Base-by-base conservation (phyloP, 1,284 basidiomycete species). In the Ustilago cynodontis region DNA sequence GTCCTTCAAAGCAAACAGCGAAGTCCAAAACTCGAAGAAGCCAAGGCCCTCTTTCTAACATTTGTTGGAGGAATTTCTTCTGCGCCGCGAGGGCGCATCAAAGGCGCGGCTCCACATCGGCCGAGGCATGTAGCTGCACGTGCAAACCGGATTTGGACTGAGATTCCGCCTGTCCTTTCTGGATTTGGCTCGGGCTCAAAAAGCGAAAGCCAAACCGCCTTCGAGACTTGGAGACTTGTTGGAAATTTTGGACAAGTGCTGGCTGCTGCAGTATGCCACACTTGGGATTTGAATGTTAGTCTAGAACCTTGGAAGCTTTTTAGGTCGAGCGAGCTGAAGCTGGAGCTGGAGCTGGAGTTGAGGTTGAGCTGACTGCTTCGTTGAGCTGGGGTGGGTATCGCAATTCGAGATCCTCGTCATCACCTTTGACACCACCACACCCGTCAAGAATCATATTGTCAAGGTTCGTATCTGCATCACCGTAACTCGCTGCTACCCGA, bases 361-460 rank as follows among this genome's bases (percentile, higher is more conserved):
- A 20, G 31, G 20, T 22, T 28, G 43, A 57, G 47, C n/a, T 39
- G 54, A 11, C 13, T 16, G 20, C 20, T n/a, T n/a, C n/a, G n/a
- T n/a, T 24, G 47, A 5, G 31, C 41, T 43, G n/a, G 24, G 59
- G 50, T 61, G 58, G 56, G 33, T 56, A 59, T 61, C 56, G 54
- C 58, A 22, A 59, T 66, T 76, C 51, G 49, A 76, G 61, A 39
- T 69, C 35, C 62, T 65, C 59, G 56, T 76, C 66, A 67, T 76
- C 73, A 71, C 61, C 69, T 50, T 76, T 65, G 69, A 76, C 66
- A 76, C 73, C 64, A 76, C 65, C 67, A 76, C 68, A 71, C 60
- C 73, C 73, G 73, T 76, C 73, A 76, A 76, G 73, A 71, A 71
- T 47, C 67, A 71, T 69, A 71, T 66, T 62, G 53, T 67, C 71